These are phyloP conservation scores for Phytophthora pseudosyringae DNA, from an alignment of 352 stramenopile species.

Conservation along the genomic window DNA sequence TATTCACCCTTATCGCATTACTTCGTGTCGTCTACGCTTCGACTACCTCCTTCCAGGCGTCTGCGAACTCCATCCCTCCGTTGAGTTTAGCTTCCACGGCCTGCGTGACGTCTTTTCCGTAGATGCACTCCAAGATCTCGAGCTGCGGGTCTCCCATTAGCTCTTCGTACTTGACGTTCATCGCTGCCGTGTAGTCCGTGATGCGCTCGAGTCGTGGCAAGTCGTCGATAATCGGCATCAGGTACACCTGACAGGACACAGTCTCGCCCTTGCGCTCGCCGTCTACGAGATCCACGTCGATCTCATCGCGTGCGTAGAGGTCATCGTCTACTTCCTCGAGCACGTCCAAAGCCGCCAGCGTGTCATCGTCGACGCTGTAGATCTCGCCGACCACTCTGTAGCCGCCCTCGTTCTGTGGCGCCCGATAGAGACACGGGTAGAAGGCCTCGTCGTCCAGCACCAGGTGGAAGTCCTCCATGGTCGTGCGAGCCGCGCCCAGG, in stretches of 20 bases:
- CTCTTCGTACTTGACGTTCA: slow-evolving; percentile 42
- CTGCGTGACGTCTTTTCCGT: slow-evolving; percentile 37
- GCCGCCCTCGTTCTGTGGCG: slow-evolving; percentile 36
- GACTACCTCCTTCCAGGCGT: slow-evolving; percentile 42
- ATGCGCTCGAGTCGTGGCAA: slow-evolving; percentile 44
- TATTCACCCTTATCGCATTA: not conserved
- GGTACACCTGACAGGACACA: slow-evolving; percentile 44
- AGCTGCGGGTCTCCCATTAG: slow-evolving; percentile 47
- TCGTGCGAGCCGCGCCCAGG: slow-evolving; percentile 48
- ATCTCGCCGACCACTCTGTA: slow-evolving; percentile 66
- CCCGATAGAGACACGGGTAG: slow-evolving; percentile 72
- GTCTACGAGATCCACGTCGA: slow-evolving; percentile 49
- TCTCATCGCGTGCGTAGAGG: slow-evolving; percentile 56
- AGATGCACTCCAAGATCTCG: slow-evolving; percentile 61
- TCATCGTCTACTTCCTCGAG: slow-evolving; percentile 59
- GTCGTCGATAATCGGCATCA: slow-evolving; percentile 49
- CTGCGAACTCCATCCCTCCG: slow-evolving; percentile 41
- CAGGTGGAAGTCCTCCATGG: slow-evolving; percentile 54
- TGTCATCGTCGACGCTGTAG: slow-evolving; percentile 64
- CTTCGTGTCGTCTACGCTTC: slow-evolving; percentile 5
- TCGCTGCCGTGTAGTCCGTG: slow-evolving; percentile 45
- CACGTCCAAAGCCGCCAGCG: slow-evolving; percentile 60
- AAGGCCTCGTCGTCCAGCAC: slow-evolving; percentile 66
- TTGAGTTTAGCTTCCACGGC: slow-evolving; percentile 43
- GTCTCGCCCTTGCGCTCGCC: slow-evolving; percentile 23